Percentiles rank a stretch among this genome's conserved stretches.
Evolutionary conservation across 306 rosid species (phyloP).

Genomic region (Quercus mongolica): DNA sequence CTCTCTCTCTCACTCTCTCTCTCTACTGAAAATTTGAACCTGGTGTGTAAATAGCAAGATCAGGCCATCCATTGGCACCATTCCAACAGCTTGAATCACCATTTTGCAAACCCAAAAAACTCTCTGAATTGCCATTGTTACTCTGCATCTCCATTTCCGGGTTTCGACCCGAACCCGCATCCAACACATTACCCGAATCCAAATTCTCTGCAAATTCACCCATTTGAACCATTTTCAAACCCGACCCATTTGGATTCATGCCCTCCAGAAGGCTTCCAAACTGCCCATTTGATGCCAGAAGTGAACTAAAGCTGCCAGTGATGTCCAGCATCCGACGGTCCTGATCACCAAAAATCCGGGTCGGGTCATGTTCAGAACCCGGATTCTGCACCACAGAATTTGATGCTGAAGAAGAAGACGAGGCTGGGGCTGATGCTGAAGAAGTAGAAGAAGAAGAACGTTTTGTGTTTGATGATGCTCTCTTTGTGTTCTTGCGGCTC

Average conservation of each 20-base stretch:
- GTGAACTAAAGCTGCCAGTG: constrained; percentile 70
- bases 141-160: constrained; percentile 42
- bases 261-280: constrained; percentile 57
- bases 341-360: constrained; percentile 23
- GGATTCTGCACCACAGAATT: constrained; percentile 17
- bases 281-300: constrained; percentile 51
- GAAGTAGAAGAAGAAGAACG: constrained; percentile 34
- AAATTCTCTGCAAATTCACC: constrained; percentile 44
- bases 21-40: constrained; percentile 70
- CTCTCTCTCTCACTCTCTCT: not conserved
- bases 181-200: constrained; percentile 26
- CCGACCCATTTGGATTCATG: constrained; percentile 56
- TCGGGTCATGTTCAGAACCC: constrained; percentile 30
- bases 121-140: constrained; percentile 33
- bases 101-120: constrained; percentile 47
- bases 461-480: constrained; percentile 44
- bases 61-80: constrained; percentile 73
- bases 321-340: constrained; percentile 28
- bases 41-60: constrained; percentile 88
- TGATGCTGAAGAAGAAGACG: constrained; percentile 33
- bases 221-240: constrained; percentile 46
- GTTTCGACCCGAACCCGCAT: constrained; percentile 43
- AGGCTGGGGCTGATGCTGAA: constrained; percentile 17
- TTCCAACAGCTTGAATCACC: constrained; percentile 75
- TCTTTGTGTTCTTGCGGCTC: constrained; percentile 63